Evolutionary conservation across 768 basidiomycete genomes (phyloP), one percentile per base, ranked within the genome.

Genomic region (Lactarius hengduanensis): DNA sequence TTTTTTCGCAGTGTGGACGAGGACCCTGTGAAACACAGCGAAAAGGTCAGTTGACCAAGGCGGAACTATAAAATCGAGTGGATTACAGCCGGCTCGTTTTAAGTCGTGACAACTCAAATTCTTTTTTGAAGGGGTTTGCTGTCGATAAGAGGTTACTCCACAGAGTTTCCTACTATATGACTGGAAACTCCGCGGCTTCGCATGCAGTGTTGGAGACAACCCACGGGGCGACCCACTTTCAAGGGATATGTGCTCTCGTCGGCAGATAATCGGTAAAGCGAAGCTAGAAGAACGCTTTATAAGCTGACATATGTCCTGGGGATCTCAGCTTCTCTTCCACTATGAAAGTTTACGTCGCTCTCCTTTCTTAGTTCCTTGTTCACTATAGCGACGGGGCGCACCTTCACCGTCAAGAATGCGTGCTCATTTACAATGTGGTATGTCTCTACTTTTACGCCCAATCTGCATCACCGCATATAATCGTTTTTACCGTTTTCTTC

Each of bases 371-470:
- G 36, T 11, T 36, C 22, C 15, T 40, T 38, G 22, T 40, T 32
- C 13, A 38, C 50, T 38, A 34, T n/a, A 11, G 43, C n/a, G 15
- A 34, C 22, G 57, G 74, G 66, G 20, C 70, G 71, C 32, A 77
- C 74, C 20, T 78, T 80, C 71, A 79, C 77, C 0, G 78, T 80
- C 18, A 73, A 72, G 73, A 81, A 81, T 68, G 74, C 69, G 47
- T 80, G 79, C 68, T 75, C 78, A 3, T 80, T 78, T 72, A 80
- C 79, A 6, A 76, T 80, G 56, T 80, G 79, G 80, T 79, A 61
- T 20, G 74, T 67, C 18, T 60, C 18, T 60, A 40, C 32, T 41
- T 22, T 30, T 61, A 26, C 45, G 34, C 5, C 26, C 18, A 34
- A 58, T 4, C 34, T 13, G 1, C 10, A 28, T 60, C 20, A 6